Percentiles rank a stretch among this genome's conserved stretches.
Evolutionary conservation across 1,284 basidiomycete species (phyloP).

Genomic region (Ceratobasidium sp.): DNA sequence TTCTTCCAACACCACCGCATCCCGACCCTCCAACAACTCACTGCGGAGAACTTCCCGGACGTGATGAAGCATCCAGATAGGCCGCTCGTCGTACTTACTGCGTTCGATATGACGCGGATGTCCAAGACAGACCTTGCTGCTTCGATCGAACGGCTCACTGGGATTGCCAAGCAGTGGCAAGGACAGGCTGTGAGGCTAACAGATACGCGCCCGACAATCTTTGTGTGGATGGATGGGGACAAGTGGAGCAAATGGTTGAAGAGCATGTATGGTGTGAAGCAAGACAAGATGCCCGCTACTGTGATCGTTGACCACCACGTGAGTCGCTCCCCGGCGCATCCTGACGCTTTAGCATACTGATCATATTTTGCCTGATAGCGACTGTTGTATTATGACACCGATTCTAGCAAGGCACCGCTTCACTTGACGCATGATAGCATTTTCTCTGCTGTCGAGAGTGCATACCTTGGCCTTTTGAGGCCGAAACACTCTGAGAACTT

Average conservation of each 20-base stretch:
- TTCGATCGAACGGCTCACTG: slow-evolving; percentile 65
- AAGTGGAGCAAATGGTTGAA: slow-evolving; percentile 89
- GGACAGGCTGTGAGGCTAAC: slow-evolving; percentile 25
- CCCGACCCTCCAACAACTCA: slow-evolving; percentile 78
- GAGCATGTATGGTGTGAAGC: slow-evolving; percentile 82
- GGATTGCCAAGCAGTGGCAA: slow-evolving; percentile 61
- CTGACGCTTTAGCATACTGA: slow-evolving; percentile 50
- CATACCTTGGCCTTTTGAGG: slow-evolving; percentile 67
- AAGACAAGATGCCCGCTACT: slow-evolving; percentile 66
- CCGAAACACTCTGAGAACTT: slow-evolving; percentile 78
- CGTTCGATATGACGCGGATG: slow-evolving; percentile 52
- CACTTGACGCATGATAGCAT: slow-evolving; percentile 69
- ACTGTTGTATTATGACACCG: slow-evolving; percentile 75
- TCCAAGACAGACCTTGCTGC: slow-evolving; percentile 58
- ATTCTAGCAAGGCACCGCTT: slow-evolving; percentile 67
- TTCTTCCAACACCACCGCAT: slow-evolving; percentile 79
- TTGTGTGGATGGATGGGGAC: slow-evolving; percentile 86
- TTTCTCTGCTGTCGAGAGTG: slow-evolving; percentile 78
- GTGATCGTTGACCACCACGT: slow-evolving; percentile 87
- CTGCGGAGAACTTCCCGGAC: slow-evolving; percentile 78
- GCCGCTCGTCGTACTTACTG: slow-evolving; percentile 82
- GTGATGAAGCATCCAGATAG: slow-evolving; percentile 81
- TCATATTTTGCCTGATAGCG: slow-evolving; percentile 61
- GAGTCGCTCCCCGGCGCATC: slow-evolving; percentile 51
- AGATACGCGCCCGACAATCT: slow-evolving; percentile 67